Base-by-base conservation (phyloP, 2,329 filamentous ascomycete genomes). In the Aspergillus sojae region DNA sequence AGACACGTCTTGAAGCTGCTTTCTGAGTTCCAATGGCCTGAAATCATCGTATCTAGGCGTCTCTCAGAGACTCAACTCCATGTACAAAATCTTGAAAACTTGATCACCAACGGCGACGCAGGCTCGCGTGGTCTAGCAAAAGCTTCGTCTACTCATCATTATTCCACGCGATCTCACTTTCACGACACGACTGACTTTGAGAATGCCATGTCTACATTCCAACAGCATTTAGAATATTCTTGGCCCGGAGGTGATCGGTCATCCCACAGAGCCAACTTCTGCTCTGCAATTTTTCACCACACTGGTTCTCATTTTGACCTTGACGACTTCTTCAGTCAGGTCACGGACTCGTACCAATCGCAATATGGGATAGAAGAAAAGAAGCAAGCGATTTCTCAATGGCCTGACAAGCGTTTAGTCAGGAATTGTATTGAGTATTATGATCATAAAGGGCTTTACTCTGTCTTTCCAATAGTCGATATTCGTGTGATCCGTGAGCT, bases 401-500 rank as follows among this genome's bases (percentile, higher is more conserved):
- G 68, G 70, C 70, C 70, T 2, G 50, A 62, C 0, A 28, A 14
- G 2, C 36, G 34, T 21, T 48, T 72, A 9, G 66, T 71, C 23
- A 58, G 65, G 39, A 39, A 41, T 26, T 68, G 62, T 6, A 36
- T 72, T 19, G 62, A 72, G 3, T 69, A 72, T 58, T 73, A 66
- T 46, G 30, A 56, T 0, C 64, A 21, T 36, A 66, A 66, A 45
- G 60, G 67, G 2, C 60, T 72, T 5, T 73, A 73, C 50, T 69
- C 68, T 3, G 60, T 72, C 16, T 73, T 73, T 32, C 72, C 71
- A 0, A 59, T 72, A 16, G 66, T 70, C 14, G 69, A 72, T 19
- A 56, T 60, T 1, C 62, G 66, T 6, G 63, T 64, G 2, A n/a
- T 71, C 32, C 57, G n/a, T 5, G 36, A 32, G 2, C 32, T 71